Evolutionary conservation across 495 filamentous ascomycete species (phyloP), one percentile per base, ranked within the genome.

Genomic region (Mytilinidion resinicola): DNA sequence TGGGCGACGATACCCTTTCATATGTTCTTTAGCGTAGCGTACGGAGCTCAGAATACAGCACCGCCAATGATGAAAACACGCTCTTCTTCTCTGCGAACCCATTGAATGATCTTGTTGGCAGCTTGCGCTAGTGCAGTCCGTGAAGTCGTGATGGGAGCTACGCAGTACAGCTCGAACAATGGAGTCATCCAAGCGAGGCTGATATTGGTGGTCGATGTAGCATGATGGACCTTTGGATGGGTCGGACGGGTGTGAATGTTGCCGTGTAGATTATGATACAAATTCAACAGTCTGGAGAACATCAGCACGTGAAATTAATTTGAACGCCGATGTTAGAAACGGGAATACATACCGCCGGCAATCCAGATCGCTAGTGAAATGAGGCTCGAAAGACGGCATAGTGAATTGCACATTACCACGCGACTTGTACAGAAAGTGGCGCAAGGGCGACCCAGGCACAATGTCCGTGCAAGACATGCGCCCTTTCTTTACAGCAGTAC

Each of bases 361-460:
- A 30, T 85, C 81, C 19, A 89, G 73, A 9, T 83, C 64, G 10
- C 74, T 83, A 42, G 70, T 73, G 66, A 91, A 95, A 55, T 85
- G 76, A 0, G 91, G 88, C 12, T 84, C 77, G 53, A 86, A 90
- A 0, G 87, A 82, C 14, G 92, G 87, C 89, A 96, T 96, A 41
- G 82, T 84, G 69, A 96, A 98, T 67, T 98, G 93, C 15, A 97
- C 93, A 69, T 98, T 96, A 15, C 84, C 84, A 43, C 86, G 79
- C 19, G 88, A 93, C 71, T 96, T 97, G 75, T 95, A 98, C 35
- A 98, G 73, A 72, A 96, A 98, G 73, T 98, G 93, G 50, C 85
- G 81, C 33, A 97, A 73, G 7, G 85, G 82, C 7, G 89, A 86
- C 35, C 84, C 87, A 1, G 93, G 87, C 10, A 90, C 81, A 51